Conservation (phyloP, 371 early-diverging fungal species). For the Lichtheimia corymbifera region DNA sequence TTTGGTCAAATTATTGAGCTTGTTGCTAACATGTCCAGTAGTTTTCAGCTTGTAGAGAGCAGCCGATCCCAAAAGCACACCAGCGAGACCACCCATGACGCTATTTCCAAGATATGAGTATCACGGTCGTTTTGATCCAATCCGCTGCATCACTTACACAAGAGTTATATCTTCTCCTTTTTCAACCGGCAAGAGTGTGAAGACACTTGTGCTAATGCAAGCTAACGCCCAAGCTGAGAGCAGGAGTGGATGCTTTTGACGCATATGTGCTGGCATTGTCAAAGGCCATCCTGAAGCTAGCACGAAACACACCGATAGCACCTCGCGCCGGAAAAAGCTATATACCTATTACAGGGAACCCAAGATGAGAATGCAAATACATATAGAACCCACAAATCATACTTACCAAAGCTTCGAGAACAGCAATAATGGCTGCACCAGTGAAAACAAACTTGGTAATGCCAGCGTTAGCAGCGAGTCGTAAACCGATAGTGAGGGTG, state of each 20-base stretch:
- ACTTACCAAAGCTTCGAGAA: constrained; percentile 72
- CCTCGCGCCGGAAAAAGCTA: constrained; percentile 74
- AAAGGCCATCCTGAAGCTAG: constrained; percentile 65
- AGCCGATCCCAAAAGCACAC: constrained; percentile 7
- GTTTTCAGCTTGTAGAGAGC: constrained; percentile 3
- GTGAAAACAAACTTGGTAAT: constrained; percentile 8
- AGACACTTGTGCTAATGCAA: constrained; percentile 76
- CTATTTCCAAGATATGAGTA: neutral
- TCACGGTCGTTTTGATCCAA: too few species aligned
- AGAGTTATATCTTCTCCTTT: constrained; percentile 72
- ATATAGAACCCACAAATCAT: neutral
- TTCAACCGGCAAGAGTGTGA: constrained; percentile 88
- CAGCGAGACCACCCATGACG: neutral
- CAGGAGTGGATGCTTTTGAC: constrained; percentile 40
- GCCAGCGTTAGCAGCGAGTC: constrained; percentile 1
- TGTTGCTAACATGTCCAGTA: neutral
- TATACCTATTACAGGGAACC: constrained; percentile 53
- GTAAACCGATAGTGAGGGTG: constrained; percentile 15
- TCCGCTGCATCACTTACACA: constrained; percentile 60
- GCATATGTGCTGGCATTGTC: constrained; percentile 53
- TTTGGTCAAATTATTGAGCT: neutral
- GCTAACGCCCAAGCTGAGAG: constrained; percentile 59
- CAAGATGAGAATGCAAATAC: too few species aligned
- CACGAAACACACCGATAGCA: constrained; percentile 57
- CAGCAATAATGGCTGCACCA: constrained; percentile 31